phyloP scores from a whole-genome alignment of 2,329 filamentous ascomycete species.

The Chrysosporium queenslandicum region DNA sequence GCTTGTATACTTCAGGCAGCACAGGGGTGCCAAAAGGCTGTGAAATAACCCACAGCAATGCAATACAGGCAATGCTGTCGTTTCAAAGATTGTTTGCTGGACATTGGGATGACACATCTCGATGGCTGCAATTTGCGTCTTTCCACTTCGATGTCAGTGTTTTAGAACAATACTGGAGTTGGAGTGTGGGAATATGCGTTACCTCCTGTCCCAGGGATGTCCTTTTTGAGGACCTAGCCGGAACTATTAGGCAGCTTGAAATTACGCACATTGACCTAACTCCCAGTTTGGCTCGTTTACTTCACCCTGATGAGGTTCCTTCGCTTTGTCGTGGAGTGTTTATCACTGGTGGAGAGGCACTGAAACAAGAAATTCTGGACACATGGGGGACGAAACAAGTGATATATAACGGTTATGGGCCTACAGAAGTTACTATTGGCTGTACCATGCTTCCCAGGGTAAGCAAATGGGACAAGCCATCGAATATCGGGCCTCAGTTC shows the following conservation, averaged over 20 bases:
- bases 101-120: constrained; percentile 62
- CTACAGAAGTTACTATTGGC: constrained; percentile 86
- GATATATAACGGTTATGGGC: constrained; percentile 88
- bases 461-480: constrained; percentile 63
- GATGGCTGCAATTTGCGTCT: constrained; percentile 87
- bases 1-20: constrained; percentile 78
- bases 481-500: constrained; percentile 81
- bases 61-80: constrained; percentile 78
- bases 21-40: constrained; percentile 83
- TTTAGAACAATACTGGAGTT: constrained; percentile 90
- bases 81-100: constrained; percentile 68
- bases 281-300: constrained; percentile 68
- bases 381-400: constrained; percentile 69
- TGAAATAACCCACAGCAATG: constrained; percentile 77
- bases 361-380: constrained; percentile 82
- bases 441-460: constrained; percentile 84
- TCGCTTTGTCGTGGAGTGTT: constrained; percentile 73
- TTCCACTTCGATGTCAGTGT: constrained; percentile 93
- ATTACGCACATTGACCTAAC: constrained; percentile 92
- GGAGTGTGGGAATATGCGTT: constrained; percentile 79
- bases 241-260: constrained; percentile 57
- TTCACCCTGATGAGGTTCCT: constrained; percentile 72
- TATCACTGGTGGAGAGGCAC: constrained; percentile 80
- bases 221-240: constrained; percentile 71
- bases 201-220: constrained; percentile 73